These are phyloP conservation scores for Lecanicillium sp. DNA, from an alignment of 2,329 filamentous ascomycete species.

Conservation along the genomic window DNA sequence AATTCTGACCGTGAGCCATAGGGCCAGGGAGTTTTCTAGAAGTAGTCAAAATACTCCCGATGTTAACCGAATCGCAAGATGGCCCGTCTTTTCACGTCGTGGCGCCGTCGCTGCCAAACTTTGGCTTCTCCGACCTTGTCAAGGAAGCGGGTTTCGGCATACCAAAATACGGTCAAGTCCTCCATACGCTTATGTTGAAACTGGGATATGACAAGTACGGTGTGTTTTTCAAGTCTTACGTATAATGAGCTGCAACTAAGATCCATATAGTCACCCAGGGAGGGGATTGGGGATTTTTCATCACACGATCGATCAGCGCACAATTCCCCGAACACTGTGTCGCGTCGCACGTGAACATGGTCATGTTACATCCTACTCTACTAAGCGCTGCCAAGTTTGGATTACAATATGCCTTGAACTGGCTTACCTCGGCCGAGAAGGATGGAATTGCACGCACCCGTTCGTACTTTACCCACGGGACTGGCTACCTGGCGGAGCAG, in stretches of 20 bases:
- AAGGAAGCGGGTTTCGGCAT: slow-evolving; percentile 21
- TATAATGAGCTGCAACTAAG: slow-evolving; percentile 15
- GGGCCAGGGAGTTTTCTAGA: slow-evolving; percentile 64
- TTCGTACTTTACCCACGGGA: slow-evolving; percentile 51
- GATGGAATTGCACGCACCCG: slow-evolving; percentile 40
- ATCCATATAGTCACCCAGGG: slow-evolving; percentile 39
- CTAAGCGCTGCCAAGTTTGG: slow-evolving; percentile 24
- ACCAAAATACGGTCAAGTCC: slow-evolving; percentile 38
- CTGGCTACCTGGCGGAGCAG: slow-evolving; percentile 20
- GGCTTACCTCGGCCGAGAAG: slow-evolving; percentile 33
- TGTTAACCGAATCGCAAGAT: slow-evolving; percentile 25
- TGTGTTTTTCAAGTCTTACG: slow-evolving; percentile 6
- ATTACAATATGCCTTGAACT: slow-evolving; percentile 3
- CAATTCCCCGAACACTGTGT: slow-evolving; percentile 48
- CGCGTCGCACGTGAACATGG: slow-evolving; percentile 41
- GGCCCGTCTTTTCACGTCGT: slow-evolving; percentile 45
- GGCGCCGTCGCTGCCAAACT: slow-evolving; percentile 50
- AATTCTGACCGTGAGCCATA: slow-evolving; percentile 6
- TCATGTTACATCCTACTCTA: slow-evolving; percentile 42
- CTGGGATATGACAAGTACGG: slow-evolving; percentile 45
- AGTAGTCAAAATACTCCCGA: slow-evolving; percentile 51
- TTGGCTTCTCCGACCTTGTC: slow-evolving; percentile 26
- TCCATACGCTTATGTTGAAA: slow-evolving; percentile 60
- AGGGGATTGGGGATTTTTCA: slow-evolving; percentile 60
- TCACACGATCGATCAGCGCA: slow-evolving; percentile 51